Percentiles rank a stretch among this genome's conserved stretches.
phyloP scores from a whole-genome alignment of 371 early-diverging fungal genomes.

The Circinella minor region DNA sequence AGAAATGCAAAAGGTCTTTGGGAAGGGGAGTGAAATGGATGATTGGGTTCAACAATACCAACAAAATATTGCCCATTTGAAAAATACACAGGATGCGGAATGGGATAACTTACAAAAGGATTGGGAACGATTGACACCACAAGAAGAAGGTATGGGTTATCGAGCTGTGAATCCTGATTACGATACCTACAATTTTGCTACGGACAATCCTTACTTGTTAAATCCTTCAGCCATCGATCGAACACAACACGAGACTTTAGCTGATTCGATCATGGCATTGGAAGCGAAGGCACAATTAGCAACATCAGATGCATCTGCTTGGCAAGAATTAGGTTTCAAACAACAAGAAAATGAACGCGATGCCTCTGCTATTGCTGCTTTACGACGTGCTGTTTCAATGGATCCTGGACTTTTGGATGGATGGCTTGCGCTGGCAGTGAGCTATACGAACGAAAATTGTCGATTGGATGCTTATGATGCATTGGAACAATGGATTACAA shows the following conservation, averaged over 20 bases:
- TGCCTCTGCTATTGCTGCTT: slow-evolving; percentile 86
- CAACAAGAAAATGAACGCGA: slow-evolving; percentile 98
- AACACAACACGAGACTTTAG: slow-evolving; percentile 61
- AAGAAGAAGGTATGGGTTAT: slow-evolving; percentile 58
- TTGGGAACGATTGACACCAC: slow-evolving; percentile 68
- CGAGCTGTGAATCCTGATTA: slow-evolving; percentile 70
- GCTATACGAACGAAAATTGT: slow-evolving; percentile 92
- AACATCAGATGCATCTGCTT: slow-evolving; percentile 79
- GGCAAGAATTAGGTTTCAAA: slow-evolving; percentile 85
- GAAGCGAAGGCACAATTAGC: slow-evolving; percentile 91
- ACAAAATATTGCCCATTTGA: slow-evolving; percentile 70
- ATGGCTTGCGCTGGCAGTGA: slow-evolving; percentile 88
- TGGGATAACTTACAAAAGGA: slow-evolving; percentile 82
- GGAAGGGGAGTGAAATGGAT: slow-evolving; percentile 42
- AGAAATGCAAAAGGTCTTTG: slow-evolving; percentile 51
- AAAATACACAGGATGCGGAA: slow-evolving; percentile 70
- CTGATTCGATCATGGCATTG: slow-evolving; percentile 88
- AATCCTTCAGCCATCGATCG: slow-evolving; percentile 48
- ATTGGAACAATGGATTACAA: slow-evolving; percentile 85
- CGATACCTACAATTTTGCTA: slow-evolving; percentile 77
- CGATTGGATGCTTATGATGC: slow-evolving; percentile 86
- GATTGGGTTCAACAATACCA: slow-evolving; percentile 80
- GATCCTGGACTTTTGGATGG: slow-evolving; percentile 77
- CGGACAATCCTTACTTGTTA: slow-evolving; percentile 78
- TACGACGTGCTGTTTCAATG: slow-evolving; percentile 78